A percentile compares a stretch with the other conserved stretches of the same genome.
Conservation (phyloP, 23 red algal species). For the Gracilaria gracilis region DNA sequence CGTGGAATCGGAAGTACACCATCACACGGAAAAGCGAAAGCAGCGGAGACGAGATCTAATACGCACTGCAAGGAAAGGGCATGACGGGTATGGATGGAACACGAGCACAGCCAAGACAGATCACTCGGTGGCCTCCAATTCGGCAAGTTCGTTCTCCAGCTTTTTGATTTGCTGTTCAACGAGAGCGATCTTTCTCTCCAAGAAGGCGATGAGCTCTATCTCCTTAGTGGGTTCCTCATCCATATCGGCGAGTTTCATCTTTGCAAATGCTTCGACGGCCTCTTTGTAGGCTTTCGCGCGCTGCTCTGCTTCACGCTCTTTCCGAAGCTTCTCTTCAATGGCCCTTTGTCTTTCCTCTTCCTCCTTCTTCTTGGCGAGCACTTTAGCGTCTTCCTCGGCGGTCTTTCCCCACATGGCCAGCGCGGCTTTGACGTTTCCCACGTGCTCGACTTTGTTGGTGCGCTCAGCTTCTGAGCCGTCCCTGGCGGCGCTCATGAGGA, state of each 20-base stretch:
- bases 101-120: not conserved
- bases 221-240: slow-evolving; percentile 56
- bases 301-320: slow-evolving; percentile 57
- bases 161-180: slow-evolving; percentile 65
- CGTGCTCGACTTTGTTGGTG: slow-evolving; percentile 39
- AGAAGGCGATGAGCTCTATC: slow-evolving; percentile 49
- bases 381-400: slow-evolving; percentile 54
- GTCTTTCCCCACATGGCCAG: slow-evolving; percentile 78
- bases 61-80: not conserved
- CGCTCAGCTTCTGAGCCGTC: slow-evolving; percentile 57
- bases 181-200: slow-evolving; percentile 71
- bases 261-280: slow-evolving; percentile 53
- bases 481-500: slow-evolving; percentile 43
- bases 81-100: not conserved
- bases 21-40: slow-evolving; percentile 15
- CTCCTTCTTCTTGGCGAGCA: slow-evolving; percentile 57
- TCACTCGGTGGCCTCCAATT: slow-evolving; percentile 50
- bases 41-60: slow-evolving; percentile 18
- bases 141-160: slow-evolving; percentile 51
- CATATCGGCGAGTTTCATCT: slow-evolving; percentile 13
- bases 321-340: slow-evolving; percentile 16
- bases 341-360: slow-evolving; percentile 31
- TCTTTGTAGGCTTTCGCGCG: slow-evolving; percentile 6
- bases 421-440: slow-evolving; percentile 60
- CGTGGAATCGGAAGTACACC: slow-evolving; percentile 30